Base-by-base conservation (phyloP, 2,329 filamentous ascomycete genomes). In the Botrytis paeoniae region DNA sequence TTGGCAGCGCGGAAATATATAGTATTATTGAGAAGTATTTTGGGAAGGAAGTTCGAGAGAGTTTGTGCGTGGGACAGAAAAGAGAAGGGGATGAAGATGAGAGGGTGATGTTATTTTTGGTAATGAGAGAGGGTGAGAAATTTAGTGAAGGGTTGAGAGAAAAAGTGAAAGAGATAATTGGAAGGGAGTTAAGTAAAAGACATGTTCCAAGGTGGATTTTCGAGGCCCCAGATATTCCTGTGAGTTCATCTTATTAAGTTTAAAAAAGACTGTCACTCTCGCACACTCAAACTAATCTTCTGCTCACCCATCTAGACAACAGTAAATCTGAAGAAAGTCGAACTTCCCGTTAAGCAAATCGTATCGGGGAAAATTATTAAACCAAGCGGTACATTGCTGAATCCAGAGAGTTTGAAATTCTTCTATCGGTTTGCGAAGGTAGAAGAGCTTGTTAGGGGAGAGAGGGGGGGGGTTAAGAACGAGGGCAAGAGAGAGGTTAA, bases 261-360 rank as follows among this genome's bases (percentile, higher is more conserved):
- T 14, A 16, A n/a, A 37, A 22, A 4, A 0, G n/a, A 39, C 54
- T 59, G 8, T 0, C 16, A 32, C 54, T 32, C 32, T 51, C 57
- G 4, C 18, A 18, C 9, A n/a, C 2, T 12, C 9, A 2, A 25
- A 35, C 39, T n/a, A 62, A 37, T 32, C 43, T 57, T 18, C 35
- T 43, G 9, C 29, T 5, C 16, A n/a, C 14, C 18, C 4, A 60
- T 59, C 16, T n/a, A 94, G 89, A 92, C 90, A 0, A 96, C 93
- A 0, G 89, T 96, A 75, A 96, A 95, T 80, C 82, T 93, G 68
- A 96, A 96, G 81, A 96, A 96, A 81, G 93, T 96, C 6, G 93
- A 96, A 81, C 78, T 96, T 70, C 93, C 93, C 0, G 91, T 96
- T 43, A 96, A 96, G 83, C 91, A 93, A 79, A 96, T 96, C 75